Conservation (phyloP, 495 filamentous ascomycete genomes). For the Monascus purpureus region DNA sequence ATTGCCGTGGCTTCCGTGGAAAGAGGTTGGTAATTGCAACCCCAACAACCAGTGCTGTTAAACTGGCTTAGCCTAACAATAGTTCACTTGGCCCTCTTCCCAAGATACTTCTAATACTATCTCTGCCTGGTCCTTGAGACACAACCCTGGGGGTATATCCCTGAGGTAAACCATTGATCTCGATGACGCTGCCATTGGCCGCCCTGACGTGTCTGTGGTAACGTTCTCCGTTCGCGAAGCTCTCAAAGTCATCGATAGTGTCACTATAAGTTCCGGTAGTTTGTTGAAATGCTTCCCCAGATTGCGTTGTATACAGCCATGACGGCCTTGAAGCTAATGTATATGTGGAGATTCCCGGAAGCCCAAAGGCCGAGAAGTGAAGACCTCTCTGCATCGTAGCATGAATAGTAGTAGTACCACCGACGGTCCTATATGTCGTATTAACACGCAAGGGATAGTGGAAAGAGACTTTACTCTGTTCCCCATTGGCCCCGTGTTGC, state of each 20-base stretch:
- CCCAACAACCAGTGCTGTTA: no score
- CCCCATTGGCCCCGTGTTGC: constrained; percentile 17
- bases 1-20: no score
- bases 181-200: constrained; percentile 34
- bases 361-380: constrained; percentile 23
- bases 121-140: constrained; percentile 4
- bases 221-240: constrained; percentile 13
- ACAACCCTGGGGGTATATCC: neutral
- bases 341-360: constrained; percentile 42
- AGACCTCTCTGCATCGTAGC: constrained; percentile 48
- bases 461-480: constrained; percentile 26
- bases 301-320: constrained; percentile 14
- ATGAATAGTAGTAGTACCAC: constrained; percentile 35
- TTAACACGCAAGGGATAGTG: constrained; percentile 51
- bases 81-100: no score
- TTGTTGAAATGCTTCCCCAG: constrained; percentile 14
- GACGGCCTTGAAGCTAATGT: constrained; percentile 18
- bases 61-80: no score
- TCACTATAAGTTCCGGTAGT: constrained; percentile 13
- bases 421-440: constrained; percentile 40
- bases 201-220: constrained; percentile 39
- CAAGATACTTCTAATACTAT: no score
- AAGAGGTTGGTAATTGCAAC: no score
- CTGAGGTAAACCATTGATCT: constrained; percentile 9
- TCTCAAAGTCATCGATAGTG: constrained; percentile 14